These are phyloP conservation scores for Phytophthora podocarpi DNA, from an alignment of 352 stramenopile species.

Conservation along the genomic window DNA sequence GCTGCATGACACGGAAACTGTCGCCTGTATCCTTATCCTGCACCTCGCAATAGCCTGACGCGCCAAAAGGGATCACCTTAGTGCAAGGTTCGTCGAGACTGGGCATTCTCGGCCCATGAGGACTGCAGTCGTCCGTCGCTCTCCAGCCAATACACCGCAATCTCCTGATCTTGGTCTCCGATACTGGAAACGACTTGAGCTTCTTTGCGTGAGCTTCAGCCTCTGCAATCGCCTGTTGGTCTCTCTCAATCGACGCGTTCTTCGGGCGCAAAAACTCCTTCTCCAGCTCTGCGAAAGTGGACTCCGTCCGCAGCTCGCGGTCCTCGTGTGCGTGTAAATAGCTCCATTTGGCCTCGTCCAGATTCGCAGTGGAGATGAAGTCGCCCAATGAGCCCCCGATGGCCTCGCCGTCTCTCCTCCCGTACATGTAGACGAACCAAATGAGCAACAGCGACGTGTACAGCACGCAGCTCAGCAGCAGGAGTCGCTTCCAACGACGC, in stretches of 20 bases:
- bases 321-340: conserved; percentile 31
- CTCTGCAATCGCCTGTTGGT: conserved; percentile 15
- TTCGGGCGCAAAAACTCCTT: conserved; percentile 19
- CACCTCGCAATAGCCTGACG: conserved; percentile 29
- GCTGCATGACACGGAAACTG: conserved; percentile 42
- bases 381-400: background rate
- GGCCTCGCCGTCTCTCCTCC: background rate
- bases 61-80: conserved; percentile 20
- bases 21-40: conserved; percentile 44
- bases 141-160: conserved; percentile 34
- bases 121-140: conserved; percentile 22
- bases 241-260: conserved; percentile 12
- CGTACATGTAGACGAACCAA: conserved; percentile 11
- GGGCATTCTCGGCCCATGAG: conserved; percentile 13
- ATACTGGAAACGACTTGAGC: conserved; percentile 16
- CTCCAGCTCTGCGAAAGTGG: conserved; percentile 30
- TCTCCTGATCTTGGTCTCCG: conserved; percentile 18
- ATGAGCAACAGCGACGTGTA: conserved; percentile 24
- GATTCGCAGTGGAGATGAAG: conserved; percentile 18
- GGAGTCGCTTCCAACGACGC: conserved; percentile 14
- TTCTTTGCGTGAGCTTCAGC: conserved; percentile 25
- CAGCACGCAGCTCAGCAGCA: conserved; percentile 20
- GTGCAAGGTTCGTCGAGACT: conserved; percentile 24
- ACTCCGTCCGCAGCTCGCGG: conserved; percentile 16
- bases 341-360: conserved; percentile 12